Conservation (phyloP, 495 filamentous ascomycete species). For the Neurospora sp. region DNA sequence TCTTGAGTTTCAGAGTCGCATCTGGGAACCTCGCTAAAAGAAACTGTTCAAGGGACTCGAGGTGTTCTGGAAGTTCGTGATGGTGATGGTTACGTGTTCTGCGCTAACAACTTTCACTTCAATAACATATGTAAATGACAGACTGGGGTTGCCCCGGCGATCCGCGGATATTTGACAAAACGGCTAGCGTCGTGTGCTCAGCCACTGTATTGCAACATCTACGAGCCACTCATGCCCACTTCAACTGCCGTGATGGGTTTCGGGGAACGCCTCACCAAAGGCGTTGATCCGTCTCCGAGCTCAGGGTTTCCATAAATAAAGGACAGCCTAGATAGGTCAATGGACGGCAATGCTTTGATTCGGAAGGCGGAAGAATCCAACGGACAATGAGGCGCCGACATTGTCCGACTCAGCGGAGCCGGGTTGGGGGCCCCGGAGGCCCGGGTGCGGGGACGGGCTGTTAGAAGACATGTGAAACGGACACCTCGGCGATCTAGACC, state of each 20-base stretch:
- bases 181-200: not conserved
- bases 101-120: not conserved
- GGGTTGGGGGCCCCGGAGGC: not conserved
- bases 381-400: not conserved
- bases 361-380: not conserved
- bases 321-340: not conserved
- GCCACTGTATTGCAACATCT: not conserved
- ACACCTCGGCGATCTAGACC: not conserved
- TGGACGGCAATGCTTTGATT: not conserved
- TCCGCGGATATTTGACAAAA: not conserved
- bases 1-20: not conserved
- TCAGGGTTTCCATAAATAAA: not conserved
- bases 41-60: not conserved
- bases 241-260: not conserved
- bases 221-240: not conserved
- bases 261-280: not conserved
- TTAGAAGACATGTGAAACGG: not conserved
- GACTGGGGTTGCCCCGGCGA: not conserved
- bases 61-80: not conserved
- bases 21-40: not conserved
- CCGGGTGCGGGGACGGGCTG: not conserved
- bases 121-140: not conserved
- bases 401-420: not conserved
- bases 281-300: not conserved
- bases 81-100: not conserved